Conservation (phyloP, 1,139 yeast genomes). For the Pichia sp. region DNA sequence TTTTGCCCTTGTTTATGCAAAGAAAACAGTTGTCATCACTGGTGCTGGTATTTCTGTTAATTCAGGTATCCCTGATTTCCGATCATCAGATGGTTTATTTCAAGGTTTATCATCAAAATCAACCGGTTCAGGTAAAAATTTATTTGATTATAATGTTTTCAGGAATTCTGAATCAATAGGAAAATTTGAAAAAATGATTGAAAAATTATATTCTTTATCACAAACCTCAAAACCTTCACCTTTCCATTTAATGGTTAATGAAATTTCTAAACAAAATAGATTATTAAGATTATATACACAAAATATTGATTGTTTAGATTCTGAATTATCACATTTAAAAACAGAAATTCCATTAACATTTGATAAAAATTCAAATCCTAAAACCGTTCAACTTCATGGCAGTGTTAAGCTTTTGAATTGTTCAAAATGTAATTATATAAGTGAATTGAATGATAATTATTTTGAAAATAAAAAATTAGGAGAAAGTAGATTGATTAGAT, state of each 20-base stretch:
- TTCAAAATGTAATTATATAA: slow-evolving; percentile 59
- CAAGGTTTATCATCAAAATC: slow-evolving; percentile 40
- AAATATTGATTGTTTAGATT: slow-evolving; percentile 53
- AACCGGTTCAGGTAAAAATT: slow-evolving; percentile 60
- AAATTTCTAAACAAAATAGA: slow-evolving; percentile 54
- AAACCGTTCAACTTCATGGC: slow-evolving; percentile 74
- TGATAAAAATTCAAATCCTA: slow-evolving; percentile 36
- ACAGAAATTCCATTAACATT: slow-evolving; percentile 40
- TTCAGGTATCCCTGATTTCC: slow-evolving; percentile 86
- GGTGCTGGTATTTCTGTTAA: slow-evolving; percentile 92
- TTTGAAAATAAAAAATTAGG: slow-evolving; percentile 17
- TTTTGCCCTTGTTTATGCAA: slow-evolving; percentile 42
- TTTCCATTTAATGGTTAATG: slow-evolving; percentile 60
- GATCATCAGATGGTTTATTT: slow-evolving; percentile 74
- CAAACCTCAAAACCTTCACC: slow-evolving; percentile 59
- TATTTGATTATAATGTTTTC: slow-evolving; percentile 78
- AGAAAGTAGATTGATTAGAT: slow-evolving; percentile 33
- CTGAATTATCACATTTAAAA: slow-evolving; percentile 39
- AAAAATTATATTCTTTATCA: slow-evolving; percentile 54
- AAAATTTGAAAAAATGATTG: slow-evolving; percentile 69
- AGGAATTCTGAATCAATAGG: slow-evolving; percentile 54
- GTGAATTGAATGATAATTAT: slow-evolving; percentile 35
- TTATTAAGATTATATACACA: slow-evolving; percentile 72
- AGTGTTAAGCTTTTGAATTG: slow-evolving; percentile 65
- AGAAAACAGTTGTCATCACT: slow-evolving; percentile 50